Base-by-base conservation (phyloP, 306 rosid genomes). In the Argentina anserina region DNA sequence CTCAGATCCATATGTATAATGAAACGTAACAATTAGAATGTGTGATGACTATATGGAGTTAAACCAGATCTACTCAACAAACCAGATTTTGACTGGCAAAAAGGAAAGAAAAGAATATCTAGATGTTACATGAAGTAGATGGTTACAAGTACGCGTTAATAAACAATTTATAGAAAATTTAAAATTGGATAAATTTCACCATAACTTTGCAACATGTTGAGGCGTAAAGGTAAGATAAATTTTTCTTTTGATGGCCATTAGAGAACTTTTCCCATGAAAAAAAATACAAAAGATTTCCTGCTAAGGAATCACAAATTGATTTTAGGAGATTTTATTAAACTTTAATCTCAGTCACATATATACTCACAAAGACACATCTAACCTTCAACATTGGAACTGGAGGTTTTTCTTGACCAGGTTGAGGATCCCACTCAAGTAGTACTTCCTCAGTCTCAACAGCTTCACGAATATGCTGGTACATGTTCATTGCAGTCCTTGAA, bases 401-500 rank as follows among this genome's bases (percentile, higher is more conserved):
- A 40, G 98, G 98, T 80, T 86, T 93, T 64, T 87, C 97, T 87
- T 91, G 90, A 49, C 98, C 97, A 15, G 96, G 98, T 79, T 84
- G 91, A 73, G 92, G 94, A 78, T 91, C 86, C 98, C 98, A 93
- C 82, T 93, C 98, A 69, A 93, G 97, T 79, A 93, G 87, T 81
- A 89, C 98, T 70, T 87, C 65, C 78, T 82, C 84, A 28, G 83
- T 74, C 68, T 86, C 89, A 73, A 93, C 81, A 12, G 98, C 98
- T 75, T 93, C 85, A 53, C 91, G 90, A 81, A 93, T 91, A 82
- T 91, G 89, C 25, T 96, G 94, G 69, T 93, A 93, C 98, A 93
- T 93, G 81, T 90, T 93, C 98, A 93, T 85, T 53, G 98, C 98
- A 9, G 98, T 93, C 80, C 98, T 89, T 23, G 98, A 93, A 86